Evolutionary conservation across 495 filamentous ascomycete genomes (phyloP).

Genomic region (Cercophora newfieldiana): DNA sequence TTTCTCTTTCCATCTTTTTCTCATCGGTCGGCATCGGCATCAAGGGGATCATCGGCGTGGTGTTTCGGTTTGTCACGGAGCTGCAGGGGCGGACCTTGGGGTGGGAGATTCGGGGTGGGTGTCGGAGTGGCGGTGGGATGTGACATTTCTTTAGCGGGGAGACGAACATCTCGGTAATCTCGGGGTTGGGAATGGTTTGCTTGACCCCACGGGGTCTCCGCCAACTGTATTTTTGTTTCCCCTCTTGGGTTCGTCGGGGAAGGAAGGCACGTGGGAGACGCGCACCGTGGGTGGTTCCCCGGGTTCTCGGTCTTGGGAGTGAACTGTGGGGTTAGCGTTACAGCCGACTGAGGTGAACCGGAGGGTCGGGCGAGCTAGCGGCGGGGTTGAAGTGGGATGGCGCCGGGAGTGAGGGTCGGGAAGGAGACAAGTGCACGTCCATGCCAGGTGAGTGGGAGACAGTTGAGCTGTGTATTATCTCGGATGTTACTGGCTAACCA

Average conservation of each 20-base stretch:
- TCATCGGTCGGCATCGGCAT: neutral
- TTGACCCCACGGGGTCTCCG: too few relatives aligned
- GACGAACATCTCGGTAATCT: too few relatives aligned
- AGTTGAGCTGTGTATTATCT: neutral
- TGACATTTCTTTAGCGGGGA: too few relatives aligned
- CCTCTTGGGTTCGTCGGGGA: too few relatives aligned
- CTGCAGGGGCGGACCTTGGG: too few relatives aligned
- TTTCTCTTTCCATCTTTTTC: neutral
- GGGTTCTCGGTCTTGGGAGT: neutral
- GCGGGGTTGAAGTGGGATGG: neutral
- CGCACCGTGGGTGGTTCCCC: too few relatives aligned
- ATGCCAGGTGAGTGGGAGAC: neutral
- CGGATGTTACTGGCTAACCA: neutral
- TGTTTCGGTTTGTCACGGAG: too few relatives aligned
- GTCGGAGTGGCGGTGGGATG: slow-evolving; percentile 16
- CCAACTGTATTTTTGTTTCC: too few relatives aligned
- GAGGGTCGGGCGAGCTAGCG: neutral
- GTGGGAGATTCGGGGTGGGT: neutral
- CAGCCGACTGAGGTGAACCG: neutral
- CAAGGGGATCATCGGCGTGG: too few relatives aligned
- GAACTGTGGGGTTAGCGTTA: neutral
- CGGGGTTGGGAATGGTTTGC: too few relatives aligned
- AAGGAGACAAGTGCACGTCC: too few relatives aligned
- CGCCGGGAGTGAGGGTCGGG: neutral
- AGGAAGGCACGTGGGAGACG: too few relatives aligned